These are phyloP conservation scores for Cutaneotrichosporon sp. DNA, from an alignment of 1,284 basidiomycete genomes.

Conservation along the genomic window DNA sequence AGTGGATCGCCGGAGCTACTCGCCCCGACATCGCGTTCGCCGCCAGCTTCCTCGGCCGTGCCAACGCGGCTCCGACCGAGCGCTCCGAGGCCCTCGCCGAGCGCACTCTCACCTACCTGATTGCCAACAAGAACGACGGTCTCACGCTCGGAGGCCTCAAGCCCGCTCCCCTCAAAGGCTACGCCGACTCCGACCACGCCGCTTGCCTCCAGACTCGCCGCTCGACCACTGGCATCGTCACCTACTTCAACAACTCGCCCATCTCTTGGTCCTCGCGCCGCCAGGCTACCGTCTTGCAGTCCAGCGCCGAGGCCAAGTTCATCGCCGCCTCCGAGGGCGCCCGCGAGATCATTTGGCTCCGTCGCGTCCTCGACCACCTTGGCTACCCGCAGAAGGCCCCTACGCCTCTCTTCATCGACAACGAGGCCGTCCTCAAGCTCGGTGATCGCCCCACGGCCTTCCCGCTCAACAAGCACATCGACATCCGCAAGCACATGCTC, in stretches of 20 bases:
- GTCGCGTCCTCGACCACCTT: conserved; percentile 36
- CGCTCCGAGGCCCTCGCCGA: conserved; percentile 55
- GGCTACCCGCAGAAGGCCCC: no score
- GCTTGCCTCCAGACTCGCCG: conserved; percentile 10
- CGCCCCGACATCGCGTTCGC: conserved; percentile 40
- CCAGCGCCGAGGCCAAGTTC: conserved; percentile 56
- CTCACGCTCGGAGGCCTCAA: conserved; percentile 39
- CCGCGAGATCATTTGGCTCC: conserved; percentile 54
- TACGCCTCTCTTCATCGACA: conserved; percentile 36
- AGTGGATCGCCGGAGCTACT: conserved; percentile 32
- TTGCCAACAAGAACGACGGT: conserved; percentile 30
- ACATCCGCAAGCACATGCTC: conserved; percentile 55
- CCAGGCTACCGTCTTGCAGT: conserved; percentile 52
- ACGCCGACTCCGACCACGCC: conserved; percentile 12
- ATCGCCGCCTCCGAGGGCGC: conserved; percentile 57
- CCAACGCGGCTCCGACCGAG: conserved; percentile 15
- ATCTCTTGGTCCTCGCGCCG: conserved; percentile 55
- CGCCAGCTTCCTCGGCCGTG: conserved; percentile 30
- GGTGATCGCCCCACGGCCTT: conserved; percentile 48
- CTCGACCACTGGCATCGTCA: conserved; percentile 55
- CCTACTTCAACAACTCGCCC: conserved; percentile 40
- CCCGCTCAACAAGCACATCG: conserved; percentile 56
- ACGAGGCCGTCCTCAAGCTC: conserved; percentile 51
- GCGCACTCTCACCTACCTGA: conserved; percentile 56
- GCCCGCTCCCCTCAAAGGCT: background rate